These are phyloP conservation scores for Scheffersomyces illinoinensis DNA, from an alignment of 1,139 yeast species.

Conservation along the genomic window DNA sequence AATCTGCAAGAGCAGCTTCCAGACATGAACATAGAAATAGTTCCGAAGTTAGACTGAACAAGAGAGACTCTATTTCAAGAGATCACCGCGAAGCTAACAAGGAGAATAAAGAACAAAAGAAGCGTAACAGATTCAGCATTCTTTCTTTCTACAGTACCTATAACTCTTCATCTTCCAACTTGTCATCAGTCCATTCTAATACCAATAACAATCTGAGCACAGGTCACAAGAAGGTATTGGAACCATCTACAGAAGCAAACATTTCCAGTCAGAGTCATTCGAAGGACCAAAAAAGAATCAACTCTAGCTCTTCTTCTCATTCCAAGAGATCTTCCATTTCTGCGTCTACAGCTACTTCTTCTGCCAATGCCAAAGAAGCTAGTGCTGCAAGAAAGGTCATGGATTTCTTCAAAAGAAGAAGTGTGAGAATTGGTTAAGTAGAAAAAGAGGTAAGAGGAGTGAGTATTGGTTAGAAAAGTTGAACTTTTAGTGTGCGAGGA, in stretches of 20 bases:
- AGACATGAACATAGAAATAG: not conserved
- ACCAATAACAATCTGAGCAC: not conserved
- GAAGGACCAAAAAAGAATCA: slow-evolving; percentile 13
- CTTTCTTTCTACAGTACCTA: slow-evolving; percentile 51
- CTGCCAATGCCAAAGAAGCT: slow-evolving; percentile 48
- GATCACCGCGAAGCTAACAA: slow-evolving; percentile 17
- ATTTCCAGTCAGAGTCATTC: slow-evolving; percentile 8
- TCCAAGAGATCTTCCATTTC: slow-evolving; percentile 13
- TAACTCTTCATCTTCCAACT: slow-evolving; percentile 23
- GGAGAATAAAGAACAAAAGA: slow-evolving; percentile 37
- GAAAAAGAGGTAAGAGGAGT: not conserved
- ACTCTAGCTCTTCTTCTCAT: slow-evolving; percentile 16
- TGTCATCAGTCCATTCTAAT: slow-evolving; percentile 8
- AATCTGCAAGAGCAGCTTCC: not conserved
- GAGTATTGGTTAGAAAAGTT: not conserved
- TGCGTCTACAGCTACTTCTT: slow-evolving; percentile 14
- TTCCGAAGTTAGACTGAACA: not conserved
- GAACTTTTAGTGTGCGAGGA: not conserved
- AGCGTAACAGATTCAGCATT: slow-evolving; percentile 52
- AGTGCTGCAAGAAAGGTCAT: slow-evolving; percentile 78
- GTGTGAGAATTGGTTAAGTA: slow-evolving; percentile 39
- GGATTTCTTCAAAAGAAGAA: slow-evolving; percentile 80
- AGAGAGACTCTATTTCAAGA: not conserved
- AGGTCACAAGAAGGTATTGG: slow-evolving; percentile 36
- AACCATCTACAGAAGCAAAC: slow-evolving; percentile 40